Evolutionary conservation across 140 eudicot species (phyloP), one percentile per base, ranked within the genome.

Genomic region (Erigeron philadelphicus): DNA sequence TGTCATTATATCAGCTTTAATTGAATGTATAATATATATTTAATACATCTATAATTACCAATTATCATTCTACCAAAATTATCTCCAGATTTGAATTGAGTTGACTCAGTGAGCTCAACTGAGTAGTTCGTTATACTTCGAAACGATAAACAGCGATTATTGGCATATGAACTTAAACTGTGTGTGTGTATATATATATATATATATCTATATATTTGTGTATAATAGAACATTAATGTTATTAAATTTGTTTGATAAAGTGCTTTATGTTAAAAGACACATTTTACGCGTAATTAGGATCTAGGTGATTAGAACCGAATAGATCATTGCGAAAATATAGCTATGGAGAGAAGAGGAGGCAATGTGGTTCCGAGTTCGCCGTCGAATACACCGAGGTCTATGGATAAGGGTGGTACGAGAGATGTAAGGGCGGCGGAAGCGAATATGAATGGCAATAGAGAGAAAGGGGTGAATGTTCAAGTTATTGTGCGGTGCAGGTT

Each of bases 401-500:
- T 31, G 38, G 38, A 31, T 31, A 31, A 31, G 38, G 38, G 38
- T 31, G 38, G 38, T 0, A 4, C 38, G 38, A 31, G 38, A 31
- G 38, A 31, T 31, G 38, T 31, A 31, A 31, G 38, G 38, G 5
- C 38, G 38, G 38, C 38, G 4, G 38, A 31, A 31, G 38, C 38
- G 38, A 31, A 31, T 31, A 31, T 31, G 38, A 31, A 31, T 31
- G 38, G 38, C 5, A 31, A 31, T 31, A 31, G 38, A 73, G 97
- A 90, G 5, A 92, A 86, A 80, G 98, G 96, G 9, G 98, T 92
- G 15, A 88, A 92, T 79, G 95, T 92, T 52, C 98, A 92, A 61
- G 98, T 92, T 61, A 83, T 92, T 75, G 86, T 91, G 5, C 60
- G 98, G 65, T 92, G 98, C 96, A 88, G 96, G 98, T 92, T 1